A percentile compares a stretch with the other conserved stretches of the same genome.
Conservation (phyloP, 495 filamentous ascomycete species). For the Xanthoparmelia taractica region DNA sequence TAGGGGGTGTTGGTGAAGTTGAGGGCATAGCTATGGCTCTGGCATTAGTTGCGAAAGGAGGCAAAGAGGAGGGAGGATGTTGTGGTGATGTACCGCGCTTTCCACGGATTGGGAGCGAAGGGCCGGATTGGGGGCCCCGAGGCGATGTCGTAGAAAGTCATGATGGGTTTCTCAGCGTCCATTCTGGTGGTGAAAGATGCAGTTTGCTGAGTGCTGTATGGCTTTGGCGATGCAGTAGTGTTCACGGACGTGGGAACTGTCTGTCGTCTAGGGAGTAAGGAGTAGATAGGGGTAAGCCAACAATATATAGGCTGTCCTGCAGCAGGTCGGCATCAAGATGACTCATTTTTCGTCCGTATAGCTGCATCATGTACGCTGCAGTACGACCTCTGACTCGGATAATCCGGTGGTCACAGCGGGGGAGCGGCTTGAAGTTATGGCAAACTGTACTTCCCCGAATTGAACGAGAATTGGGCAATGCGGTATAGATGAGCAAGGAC, state of each 20-base stretch:
- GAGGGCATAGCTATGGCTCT: slow-evolving; percentile 38
- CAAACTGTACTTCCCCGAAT: too few relatives aligned
- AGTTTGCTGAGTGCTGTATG: neutral
- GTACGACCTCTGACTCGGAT: too few relatives aligned
- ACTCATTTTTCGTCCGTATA: too few relatives aligned
- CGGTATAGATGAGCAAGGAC: too few relatives aligned
- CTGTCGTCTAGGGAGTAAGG: neutral
- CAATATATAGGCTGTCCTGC: neutral
- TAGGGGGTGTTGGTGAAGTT: slow-evolving; percentile 51
- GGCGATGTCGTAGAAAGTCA: slow-evolving; percentile 54
- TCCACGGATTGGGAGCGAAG: slow-evolving; percentile 53
- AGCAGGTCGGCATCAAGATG: neutral
- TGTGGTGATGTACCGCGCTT: slow-evolving; percentile 37
- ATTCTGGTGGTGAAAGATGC: neutral
- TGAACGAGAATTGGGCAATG: too few relatives aligned
- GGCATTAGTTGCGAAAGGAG: slow-evolving; percentile 10
- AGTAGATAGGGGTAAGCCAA: neutral
- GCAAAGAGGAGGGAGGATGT: slow-evolving; percentile 9
- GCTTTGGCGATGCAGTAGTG: neutral
- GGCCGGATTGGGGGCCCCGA: slow-evolving; percentile 33
- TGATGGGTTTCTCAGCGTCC: slow-evolving; percentile 18
- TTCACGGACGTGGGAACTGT: neutral
- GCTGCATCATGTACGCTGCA: too few relatives aligned
- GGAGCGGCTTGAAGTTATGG: too few relatives aligned
- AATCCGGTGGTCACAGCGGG: too few relatives aligned